Percentiles rank a stretch among this genome's conserved stretches.
These are phyloP conservation scores for Penicillium canescens DNA, from an alignment of 495 filamentous ascomycete species.

Conservation along the genomic window DNA sequence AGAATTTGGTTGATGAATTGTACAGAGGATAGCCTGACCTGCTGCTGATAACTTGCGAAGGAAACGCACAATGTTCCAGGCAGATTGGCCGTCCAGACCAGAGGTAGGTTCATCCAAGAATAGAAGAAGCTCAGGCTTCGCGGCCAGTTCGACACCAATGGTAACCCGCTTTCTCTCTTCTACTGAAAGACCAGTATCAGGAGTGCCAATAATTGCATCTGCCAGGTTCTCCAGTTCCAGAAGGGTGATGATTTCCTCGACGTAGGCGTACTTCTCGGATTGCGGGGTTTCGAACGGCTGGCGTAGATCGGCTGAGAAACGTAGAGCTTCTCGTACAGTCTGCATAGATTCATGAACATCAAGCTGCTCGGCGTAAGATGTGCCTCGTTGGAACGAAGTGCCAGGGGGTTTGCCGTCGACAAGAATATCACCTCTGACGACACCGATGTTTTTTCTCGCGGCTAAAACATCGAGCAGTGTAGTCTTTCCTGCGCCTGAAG, in stretches of 20 bases:
- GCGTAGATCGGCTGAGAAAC: slow-evolving; percentile 79
- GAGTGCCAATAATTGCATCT: slow-evolving; percentile 79
- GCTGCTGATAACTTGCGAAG: slow-evolving; percentile 77
- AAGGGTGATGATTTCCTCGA: slow-evolving; percentile 77
- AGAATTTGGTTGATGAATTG: slow-evolving; percentile 88
- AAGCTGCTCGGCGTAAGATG: slow-evolving; percentile 79
- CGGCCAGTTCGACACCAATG: slow-evolving; percentile 85
- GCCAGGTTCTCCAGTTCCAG: slow-evolving; percentile 83
- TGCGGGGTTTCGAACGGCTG: slow-evolving; percentile 69
- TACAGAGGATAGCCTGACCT: slow-evolving; percentile 88
- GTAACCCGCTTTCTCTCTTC: slow-evolving; percentile 89
- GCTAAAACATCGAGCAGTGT: slow-evolving; percentile 80
- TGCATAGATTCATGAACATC: slow-evolving; percentile 77
- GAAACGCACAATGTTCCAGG: slow-evolving; percentile 90
- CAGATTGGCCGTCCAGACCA: slow-evolving; percentile 80
- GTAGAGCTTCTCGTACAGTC: slow-evolving; percentile 81
- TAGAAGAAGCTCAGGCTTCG: slow-evolving; percentile 80
- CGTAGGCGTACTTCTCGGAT: slow-evolving; percentile 78
- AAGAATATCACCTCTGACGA: slow-evolving; percentile 70
- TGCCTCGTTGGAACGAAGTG: slow-evolving; percentile 75
- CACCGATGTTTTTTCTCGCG: slow-evolving; percentile 73
- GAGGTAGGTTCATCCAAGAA: slow-evolving; percentile 92
- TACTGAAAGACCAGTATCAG: slow-evolving; percentile 79
- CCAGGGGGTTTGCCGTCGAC: slow-evolving; percentile 69
- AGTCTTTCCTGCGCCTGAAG: slow-evolving; percentile 85